A percentile compares a stretch with the other conserved stretches of the same genome.
phyloP scores from a whole-genome alignment of 176 grass and related monocot species.

The Typha latifolia region DNA sequence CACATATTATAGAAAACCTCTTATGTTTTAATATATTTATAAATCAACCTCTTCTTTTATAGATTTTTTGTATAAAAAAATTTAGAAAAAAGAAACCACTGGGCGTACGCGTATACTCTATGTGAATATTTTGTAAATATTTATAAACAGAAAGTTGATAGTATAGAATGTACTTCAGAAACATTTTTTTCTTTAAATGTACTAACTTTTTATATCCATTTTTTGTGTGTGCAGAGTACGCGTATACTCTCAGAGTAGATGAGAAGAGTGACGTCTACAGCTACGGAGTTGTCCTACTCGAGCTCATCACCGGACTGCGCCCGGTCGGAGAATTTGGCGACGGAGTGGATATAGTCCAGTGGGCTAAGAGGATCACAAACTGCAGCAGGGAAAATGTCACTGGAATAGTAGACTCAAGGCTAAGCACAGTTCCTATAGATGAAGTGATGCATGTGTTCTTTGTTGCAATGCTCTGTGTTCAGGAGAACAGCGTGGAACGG shows the following conservation, averaged over 20 bases:
- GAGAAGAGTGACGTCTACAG: conserved; percentile 98
- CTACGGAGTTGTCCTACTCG: conserved; percentile 75
- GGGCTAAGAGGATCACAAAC: conserved; percentile 46
- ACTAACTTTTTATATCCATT: not conserved
- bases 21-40: no score
- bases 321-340: conserved; percentile 83
- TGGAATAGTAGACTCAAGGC: conserved; percentile 37
- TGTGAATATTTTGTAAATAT: no score
- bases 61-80: no score
- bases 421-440: conserved; percentile 31
- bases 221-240: conserved; percentile 53
- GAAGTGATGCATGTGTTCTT: conserved; percentile 89
- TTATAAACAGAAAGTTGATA: no score
- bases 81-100: no score
- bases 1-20: no score
- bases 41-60: no score
- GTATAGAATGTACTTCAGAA: no score
- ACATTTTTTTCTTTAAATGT: no score
- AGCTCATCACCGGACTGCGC: conserved; percentile 54
- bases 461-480: conserved; percentile 76
- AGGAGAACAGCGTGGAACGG: conserved; percentile 83
- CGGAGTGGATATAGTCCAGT: conserved; percentile 95
- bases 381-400: conserved; percentile 45
- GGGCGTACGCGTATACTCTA: no score
- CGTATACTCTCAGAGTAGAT: conserved; percentile 72